These are phyloP conservation scores for Tulasnella sp. DNA, from an alignment of 768 basidiomycete species.

Conservation along the genomic window DNA sequence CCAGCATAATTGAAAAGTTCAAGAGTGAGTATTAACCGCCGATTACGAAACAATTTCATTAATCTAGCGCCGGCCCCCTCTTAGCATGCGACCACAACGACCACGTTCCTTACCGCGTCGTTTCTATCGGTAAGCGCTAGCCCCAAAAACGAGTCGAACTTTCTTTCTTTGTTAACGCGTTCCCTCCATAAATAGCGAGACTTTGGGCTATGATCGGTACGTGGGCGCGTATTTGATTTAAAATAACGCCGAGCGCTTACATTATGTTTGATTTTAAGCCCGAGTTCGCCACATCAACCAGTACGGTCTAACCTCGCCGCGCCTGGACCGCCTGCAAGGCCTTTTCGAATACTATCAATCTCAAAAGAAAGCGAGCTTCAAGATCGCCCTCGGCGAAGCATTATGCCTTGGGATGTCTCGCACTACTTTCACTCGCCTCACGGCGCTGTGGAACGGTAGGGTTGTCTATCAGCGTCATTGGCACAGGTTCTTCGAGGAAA, in stretches of 20 bases:
- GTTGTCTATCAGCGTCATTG: no score
- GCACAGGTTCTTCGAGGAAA: no score
- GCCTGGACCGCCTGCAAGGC: no score
- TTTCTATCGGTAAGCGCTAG: background rate
- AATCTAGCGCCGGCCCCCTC: background rate
- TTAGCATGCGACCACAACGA: background rate
- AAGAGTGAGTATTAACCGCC: background rate
- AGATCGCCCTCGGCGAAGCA: no score
- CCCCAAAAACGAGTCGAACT: background rate
- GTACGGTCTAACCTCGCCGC: no score
- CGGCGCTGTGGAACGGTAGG: no score
- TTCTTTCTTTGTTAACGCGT: background rate
- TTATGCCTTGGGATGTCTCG: no score
- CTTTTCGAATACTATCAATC: no score
- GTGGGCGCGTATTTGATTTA: background rate
- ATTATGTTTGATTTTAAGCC: background rate
- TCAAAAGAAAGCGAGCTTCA: no score
- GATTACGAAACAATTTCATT: background rate
- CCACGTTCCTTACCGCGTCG: background rate
- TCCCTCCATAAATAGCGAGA: background rate
- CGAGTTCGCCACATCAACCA: no score
- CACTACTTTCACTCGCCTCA: no score
- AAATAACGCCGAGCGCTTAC: background rate
- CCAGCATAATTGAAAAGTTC: background rate
- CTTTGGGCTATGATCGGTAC: constrained; percentile 19